phyloP scores from a whole-genome alignment of 75 land plant species.

The Ceratopteris richardii region DNA sequence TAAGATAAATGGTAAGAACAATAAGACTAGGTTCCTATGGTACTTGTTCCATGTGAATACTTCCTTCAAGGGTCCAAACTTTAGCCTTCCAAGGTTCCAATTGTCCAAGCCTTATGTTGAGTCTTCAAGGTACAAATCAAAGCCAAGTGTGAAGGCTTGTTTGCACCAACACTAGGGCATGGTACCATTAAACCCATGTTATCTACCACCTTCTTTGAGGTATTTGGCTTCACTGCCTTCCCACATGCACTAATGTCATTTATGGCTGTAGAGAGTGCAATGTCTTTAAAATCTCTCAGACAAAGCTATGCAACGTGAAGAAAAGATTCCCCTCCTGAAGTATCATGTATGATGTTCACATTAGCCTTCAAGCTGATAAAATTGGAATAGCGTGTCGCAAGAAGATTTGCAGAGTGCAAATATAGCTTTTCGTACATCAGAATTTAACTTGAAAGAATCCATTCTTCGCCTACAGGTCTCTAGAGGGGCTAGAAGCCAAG shows the following conservation, averaged over 20 bases:
- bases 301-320: slow-evolving; percentile 1
- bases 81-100: no score
- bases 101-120: no score
- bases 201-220: slow-evolving; percentile 13
- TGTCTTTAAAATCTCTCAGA: slow-evolving; percentile 84
- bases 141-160: no score
- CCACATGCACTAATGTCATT: slow-evolving; percentile 57
- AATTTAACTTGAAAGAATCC: slow-evolving; percentile 36
- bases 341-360: not conserved
- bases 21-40: no score
- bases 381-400: slow-evolving; percentile 45
- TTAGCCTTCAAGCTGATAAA: slow-evolving; percentile 1
- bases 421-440: slow-evolving; percentile 48
- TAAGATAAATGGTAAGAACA: no score
- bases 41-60: no score
- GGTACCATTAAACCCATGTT: no score
- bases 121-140: no score
- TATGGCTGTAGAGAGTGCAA: slow-evolving; percentile 43
- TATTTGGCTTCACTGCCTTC: slow-evolving; percentile 28
- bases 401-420: slow-evolving; percentile 60
- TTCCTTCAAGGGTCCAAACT: no score
- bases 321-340: not conserved
- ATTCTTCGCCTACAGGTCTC: slow-evolving; percentile 64
- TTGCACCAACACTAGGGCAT: no score
- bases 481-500: slow-evolving; percentile 71